Evolutionary conservation across 176 grass and related monocot species (phyloP).

Genomic region (Neostapfia colusana): DNA sequence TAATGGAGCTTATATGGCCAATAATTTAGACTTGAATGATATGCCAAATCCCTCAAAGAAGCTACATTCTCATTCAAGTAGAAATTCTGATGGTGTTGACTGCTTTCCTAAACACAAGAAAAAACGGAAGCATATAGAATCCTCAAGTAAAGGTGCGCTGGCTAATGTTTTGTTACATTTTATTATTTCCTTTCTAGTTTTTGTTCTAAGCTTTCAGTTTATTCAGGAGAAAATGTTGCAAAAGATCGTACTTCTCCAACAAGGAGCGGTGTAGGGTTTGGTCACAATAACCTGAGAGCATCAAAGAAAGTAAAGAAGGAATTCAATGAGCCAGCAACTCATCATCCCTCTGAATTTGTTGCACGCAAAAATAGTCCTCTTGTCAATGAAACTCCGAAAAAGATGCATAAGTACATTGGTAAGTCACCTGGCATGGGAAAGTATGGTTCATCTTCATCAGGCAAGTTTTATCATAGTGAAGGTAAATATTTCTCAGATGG

Average conservation of each 20-base stretch:
- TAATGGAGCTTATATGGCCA: slow-evolving; percentile 32
- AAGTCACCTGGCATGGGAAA: slow-evolving; percentile 37
- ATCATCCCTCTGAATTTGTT: slow-evolving; percentile 38
- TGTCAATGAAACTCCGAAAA: slow-evolving; percentile 37
- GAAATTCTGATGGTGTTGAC: slow-evolving; percentile 41
- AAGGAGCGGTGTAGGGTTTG: slow-evolving; percentile 36
- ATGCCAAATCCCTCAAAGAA: slow-evolving; percentile 51
- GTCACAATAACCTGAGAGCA: slow-evolving; percentile 41
- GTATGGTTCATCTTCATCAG: slow-evolving; percentile 43
- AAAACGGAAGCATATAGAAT: slow-evolving; percentile 41
- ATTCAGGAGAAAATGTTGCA: slow-evolving; percentile 46
- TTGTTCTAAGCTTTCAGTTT: slow-evolving; percentile 33
- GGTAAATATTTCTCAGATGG: slow-evolving; percentile 39
- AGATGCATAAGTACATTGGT: slow-evolving; percentile 21
- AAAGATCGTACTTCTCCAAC: slow-evolving; percentile 42
- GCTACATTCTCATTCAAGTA: slow-evolving; percentile 30
- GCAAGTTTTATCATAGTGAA: slow-evolving; percentile 35
- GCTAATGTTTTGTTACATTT: slow-evolving; percentile 10
- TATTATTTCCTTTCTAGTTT: slow-evolving; percentile 18
- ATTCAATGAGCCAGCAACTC: slow-evolving; percentile 22
- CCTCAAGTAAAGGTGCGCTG: slow-evolving; percentile 49
- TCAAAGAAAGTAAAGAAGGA: slow-evolving; percentile 64
- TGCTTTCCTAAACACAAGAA: slow-evolving; percentile 45
- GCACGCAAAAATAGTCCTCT: slow-evolving; percentile 39
- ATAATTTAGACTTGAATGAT: slow-evolving; percentile 36